phyloP scores from a whole-genome alignment of 257 asterid genomes.

The Salvia hispanica region DNA sequence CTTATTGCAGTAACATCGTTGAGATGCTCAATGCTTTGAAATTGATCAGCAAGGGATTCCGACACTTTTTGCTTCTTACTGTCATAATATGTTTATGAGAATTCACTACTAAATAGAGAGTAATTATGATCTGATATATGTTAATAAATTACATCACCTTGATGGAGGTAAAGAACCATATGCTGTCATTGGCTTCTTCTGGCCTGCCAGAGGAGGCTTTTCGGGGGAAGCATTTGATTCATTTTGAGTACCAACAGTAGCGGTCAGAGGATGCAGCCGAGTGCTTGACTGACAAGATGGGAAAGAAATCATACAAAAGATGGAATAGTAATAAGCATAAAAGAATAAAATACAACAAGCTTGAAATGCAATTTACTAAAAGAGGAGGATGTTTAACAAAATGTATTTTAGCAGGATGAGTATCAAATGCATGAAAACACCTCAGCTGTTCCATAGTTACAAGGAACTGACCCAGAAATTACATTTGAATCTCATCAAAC shows the following conservation, averaged over 20 bases:
- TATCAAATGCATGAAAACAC: background rate
- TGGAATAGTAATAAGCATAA: too few relatives aligned
- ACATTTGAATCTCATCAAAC: background rate
- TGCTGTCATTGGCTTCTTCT: conserved; percentile 81
- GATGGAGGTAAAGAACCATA: conserved; percentile 87
- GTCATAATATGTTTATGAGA: conserved; percentile 30
- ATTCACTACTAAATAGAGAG: conserved; percentile 8
- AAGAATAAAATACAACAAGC: too few relatives aligned
- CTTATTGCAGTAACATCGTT: conserved; percentile 98
- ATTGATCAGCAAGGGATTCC: conserved; percentile 58
- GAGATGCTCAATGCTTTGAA: conserved; percentile 96
- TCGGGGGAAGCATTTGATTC: conserved; percentile 56
- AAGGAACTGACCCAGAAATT: conserved; percentile 7
- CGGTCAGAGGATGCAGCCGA: conserved; percentile 51
- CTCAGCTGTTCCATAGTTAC: background rate
- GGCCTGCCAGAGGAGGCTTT: conserved; percentile 62
- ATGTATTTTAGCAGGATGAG: background rate
- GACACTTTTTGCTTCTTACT: conserved; percentile 95
- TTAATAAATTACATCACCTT: conserved; percentile 52
- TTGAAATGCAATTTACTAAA: too few relatives aligned
- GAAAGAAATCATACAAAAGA: conserved; percentile 10
- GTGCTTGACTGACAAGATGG: background rate
- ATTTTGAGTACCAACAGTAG: conserved; percentile 54
- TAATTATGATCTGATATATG: conserved; percentile 12
- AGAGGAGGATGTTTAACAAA: too few relatives aligned